A percentile compares a stretch with the other conserved stretches of the same genome.
Conservation (phyloP, 176 grass and related monocot species). For the Panicum miliaceum region DNA sequence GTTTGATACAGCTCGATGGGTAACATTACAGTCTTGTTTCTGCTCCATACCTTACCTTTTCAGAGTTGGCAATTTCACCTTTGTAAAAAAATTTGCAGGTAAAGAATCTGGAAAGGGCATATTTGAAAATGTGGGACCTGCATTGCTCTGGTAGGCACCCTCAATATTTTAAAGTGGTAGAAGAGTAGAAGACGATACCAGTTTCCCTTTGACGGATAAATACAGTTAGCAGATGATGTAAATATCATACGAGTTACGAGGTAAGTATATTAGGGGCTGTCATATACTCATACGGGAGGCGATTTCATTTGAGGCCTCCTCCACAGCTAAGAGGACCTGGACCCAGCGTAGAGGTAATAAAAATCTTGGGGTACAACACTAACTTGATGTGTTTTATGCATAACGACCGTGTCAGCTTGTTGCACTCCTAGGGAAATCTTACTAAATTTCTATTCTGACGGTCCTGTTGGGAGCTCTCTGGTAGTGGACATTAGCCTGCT, state of each 20-base stretch:
- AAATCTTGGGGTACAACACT: neutral
- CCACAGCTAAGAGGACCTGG: neutral
- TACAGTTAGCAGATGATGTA: constrained; percentile 22
- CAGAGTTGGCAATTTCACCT: neutral
- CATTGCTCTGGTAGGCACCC: constrained; percentile 1
- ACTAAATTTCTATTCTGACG: neutral
- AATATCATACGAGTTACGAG: constrained; percentile 12
- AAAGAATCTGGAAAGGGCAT: constrained; percentile 13
- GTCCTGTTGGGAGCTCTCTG: no score
- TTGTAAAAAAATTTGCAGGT: neutral
- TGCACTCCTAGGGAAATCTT: neutral
- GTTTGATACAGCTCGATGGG: constrained; percentile 28
- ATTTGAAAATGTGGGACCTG: constrained; percentile 16
- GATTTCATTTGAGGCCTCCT: neutral
- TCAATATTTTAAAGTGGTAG: constrained; percentile 16
- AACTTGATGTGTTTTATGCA: neutral
- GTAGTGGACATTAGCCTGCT: neutral
- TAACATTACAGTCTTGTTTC: neutral
- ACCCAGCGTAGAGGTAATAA: constrained; percentile 20
- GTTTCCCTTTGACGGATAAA: constrained; percentile 9
- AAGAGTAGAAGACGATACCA: neutral
- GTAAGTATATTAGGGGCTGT: constrained; percentile 29
- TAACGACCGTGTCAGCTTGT: neutral
- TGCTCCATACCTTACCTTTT: neutral
- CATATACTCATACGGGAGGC: constrained; percentile 5